Evolutionary conservation across 306 rosid species (phyloP).

Genomic region (Argentina anserina): DNA sequence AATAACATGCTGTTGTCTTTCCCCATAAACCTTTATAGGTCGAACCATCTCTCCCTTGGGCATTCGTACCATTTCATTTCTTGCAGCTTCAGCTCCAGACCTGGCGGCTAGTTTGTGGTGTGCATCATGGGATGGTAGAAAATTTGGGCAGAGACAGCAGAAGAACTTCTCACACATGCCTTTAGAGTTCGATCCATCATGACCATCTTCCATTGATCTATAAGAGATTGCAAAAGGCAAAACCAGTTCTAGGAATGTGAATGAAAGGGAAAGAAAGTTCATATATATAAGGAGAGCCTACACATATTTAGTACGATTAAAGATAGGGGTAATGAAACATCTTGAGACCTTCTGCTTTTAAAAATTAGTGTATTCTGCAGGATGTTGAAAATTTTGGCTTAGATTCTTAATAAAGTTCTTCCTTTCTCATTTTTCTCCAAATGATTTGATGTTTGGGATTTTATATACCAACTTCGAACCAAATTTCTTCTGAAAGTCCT

Average conservation of each 20-base stretch:
- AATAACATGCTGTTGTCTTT: background rate
- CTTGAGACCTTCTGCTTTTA: background rate
- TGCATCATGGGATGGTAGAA: background rate
- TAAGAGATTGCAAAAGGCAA: background rate
- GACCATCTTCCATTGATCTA: constrained; percentile 17
- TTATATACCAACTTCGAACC: constrained; percentile 12
- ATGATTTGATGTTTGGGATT: constrained; percentile 16
- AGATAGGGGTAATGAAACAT: background rate
- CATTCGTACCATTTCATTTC: background rate
- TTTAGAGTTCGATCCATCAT: constrained; percentile 1
- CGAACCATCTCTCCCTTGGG: background rate
- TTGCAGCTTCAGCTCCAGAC: background rate
- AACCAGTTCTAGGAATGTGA: background rate
- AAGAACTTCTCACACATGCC: constrained; percentile 23
- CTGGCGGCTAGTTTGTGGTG: background rate
- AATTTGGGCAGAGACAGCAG: constrained; percentile 11
- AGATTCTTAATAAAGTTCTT: constrained; percentile 23
- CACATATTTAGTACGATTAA: background rate
- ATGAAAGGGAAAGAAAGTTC: background rate
- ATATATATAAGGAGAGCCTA: constrained; percentile 5
- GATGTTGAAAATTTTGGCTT: constrained; percentile 15
- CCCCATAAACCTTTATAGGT: background rate
- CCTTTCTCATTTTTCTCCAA: background rate
- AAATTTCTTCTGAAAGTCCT: constrained; percentile 11
- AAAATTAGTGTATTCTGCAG: no score